Base-by-base conservation (phyloP, 106 monocot species). In the Dendrobium chrysotoxum region DNA sequence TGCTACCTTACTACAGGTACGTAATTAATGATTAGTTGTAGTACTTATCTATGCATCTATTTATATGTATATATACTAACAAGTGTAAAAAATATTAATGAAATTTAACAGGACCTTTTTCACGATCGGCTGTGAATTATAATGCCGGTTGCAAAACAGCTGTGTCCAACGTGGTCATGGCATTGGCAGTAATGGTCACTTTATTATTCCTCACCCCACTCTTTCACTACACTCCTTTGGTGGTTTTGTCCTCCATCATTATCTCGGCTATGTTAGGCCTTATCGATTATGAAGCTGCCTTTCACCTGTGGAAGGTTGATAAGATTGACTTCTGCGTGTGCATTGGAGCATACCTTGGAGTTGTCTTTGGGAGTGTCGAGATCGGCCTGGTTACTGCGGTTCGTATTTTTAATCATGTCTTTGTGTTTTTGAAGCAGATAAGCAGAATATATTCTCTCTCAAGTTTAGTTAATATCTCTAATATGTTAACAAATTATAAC, bases 131-230 rank as follows among this genome's bases (percentile, higher is more conserved):
- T 6, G 96, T 97, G 75, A 97, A 97, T 86, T 92, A 87, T 85
- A 92, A 97, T 30, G 94, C 96, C 31, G 96, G 96, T 1, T 94
- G 96, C 90, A 94, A 94, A 85, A 93, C 96, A 4, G 92, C 96
- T 3, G 79, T 95, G 85, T 98, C 97, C 5, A 98, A 98, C 76
- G 82, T 95, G 0, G 88, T 98, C 66, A 94, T 94, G 94, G 85
- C 96, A 28, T 57, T 64, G 13, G 87, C 92, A 0, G 93, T 97
- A 78, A 94, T 94, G 96, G 79, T 97, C 82, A 91, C 91, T 0
- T 83, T 97, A 28, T 75, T 97, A 16, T 92, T 97, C 82, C 58
- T 97, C 28, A 93, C 94, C 0, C 96, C 96, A 10, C 80, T 97
- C 28, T 97, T 97, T 83, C 84, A 94, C 85, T 97, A 92, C 87